A percentile compares a stretch with the other conserved stretches of the same genome.
phyloP scores from a whole-genome alignment of 1,284 basidiomycete species.

The Neonothopanus nambi region DNA sequence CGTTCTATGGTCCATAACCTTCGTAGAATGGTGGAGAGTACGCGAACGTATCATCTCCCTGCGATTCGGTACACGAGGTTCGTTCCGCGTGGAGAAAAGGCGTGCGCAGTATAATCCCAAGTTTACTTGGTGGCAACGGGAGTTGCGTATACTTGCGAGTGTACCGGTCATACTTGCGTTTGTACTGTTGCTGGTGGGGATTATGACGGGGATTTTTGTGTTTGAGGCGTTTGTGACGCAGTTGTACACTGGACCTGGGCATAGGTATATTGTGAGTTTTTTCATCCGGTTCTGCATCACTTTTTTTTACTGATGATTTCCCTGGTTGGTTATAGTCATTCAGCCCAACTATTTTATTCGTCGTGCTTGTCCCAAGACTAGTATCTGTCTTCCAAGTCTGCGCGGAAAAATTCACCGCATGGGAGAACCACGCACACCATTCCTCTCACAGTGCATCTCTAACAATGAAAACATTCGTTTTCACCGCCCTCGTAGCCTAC shows the following conservation, averaged over 20 bases:
- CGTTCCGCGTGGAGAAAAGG: constrained; percentile 75
- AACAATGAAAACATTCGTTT: constrained; percentile 89
- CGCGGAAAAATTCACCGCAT: constrained; percentile 74
- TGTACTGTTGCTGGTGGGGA: constrained; percentile 64
- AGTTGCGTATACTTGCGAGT: constrained; percentile 73
- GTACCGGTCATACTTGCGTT: constrained; percentile 82
- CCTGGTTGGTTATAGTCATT: constrained; percentile 52
- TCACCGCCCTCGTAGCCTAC: constrained; percentile 89
- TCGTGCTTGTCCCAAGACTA: constrained; percentile 81
- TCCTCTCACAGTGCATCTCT: constrained; percentile 78
- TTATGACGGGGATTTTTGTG: constrained; percentile 82
- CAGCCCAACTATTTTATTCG: constrained; percentile 84
- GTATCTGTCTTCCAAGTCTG: constrained; percentile 76
- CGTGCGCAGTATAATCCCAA: constrained; percentile 65
- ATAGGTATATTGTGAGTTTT: constrained; percentile 68
- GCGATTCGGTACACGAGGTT: constrained; percentile 77
- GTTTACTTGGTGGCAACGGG: constrained; percentile 74
- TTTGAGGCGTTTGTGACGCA: constrained; percentile 86
- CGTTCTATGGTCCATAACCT: constrained; percentile 80
- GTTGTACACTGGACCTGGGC: constrained; percentile 85
- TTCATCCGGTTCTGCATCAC: background rate
- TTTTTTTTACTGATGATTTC: background rate
- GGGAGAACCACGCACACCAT: constrained; percentile 90
- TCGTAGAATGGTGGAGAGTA: constrained; percentile 89
- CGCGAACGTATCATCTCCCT: constrained; percentile 79